Conservation (phyloP, 2,329 filamentous ascomycete species). For the Alternaria hordeiaustralica region DNA sequence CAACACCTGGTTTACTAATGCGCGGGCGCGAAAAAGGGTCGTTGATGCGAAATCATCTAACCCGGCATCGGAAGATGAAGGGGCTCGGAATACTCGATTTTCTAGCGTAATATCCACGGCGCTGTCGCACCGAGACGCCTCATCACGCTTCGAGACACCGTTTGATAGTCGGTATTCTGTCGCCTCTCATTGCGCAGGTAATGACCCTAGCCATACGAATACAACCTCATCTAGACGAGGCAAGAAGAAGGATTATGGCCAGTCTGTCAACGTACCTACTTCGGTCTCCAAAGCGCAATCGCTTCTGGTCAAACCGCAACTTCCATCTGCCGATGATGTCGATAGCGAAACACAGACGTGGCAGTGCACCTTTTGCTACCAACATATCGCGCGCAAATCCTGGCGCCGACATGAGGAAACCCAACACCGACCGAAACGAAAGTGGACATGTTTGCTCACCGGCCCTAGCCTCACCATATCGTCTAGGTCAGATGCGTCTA, state of each 20-base stretch:
- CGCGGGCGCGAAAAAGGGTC: constrained; percentile 38
- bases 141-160: background rate
- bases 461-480: constrained; percentile 29
- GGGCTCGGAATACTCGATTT: constrained; percentile 16
- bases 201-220: background rate
- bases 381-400: constrained; percentile 39
- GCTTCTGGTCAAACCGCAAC: constrained; percentile 5
- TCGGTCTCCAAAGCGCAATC: constrained; percentile 16
- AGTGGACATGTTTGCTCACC: constrained; percentile 44
- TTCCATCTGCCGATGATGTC: background rate
- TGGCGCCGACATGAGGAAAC: constrained; percentile 49
- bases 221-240: constrained; percentile 32
- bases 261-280: constrained; percentile 19
- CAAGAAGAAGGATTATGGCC: constrained; percentile 48
- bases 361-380: constrained; percentile 46
- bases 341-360: constrained; percentile 29
- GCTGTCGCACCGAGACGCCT: constrained; percentile 7
- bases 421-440: constrained; percentile 41
- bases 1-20: constrained; percentile 47
- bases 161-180: constrained; percentile 4
- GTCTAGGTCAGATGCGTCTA: constrained; percentile 4
- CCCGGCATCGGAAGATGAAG: constrained; percentile 30
- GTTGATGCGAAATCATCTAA: constrained; percentile 15
- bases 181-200: constrained; percentile 8
- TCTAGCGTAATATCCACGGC: constrained; percentile 13